Conservation (phyloP, 257 asterid species). For the Vinca minor region DNA sequence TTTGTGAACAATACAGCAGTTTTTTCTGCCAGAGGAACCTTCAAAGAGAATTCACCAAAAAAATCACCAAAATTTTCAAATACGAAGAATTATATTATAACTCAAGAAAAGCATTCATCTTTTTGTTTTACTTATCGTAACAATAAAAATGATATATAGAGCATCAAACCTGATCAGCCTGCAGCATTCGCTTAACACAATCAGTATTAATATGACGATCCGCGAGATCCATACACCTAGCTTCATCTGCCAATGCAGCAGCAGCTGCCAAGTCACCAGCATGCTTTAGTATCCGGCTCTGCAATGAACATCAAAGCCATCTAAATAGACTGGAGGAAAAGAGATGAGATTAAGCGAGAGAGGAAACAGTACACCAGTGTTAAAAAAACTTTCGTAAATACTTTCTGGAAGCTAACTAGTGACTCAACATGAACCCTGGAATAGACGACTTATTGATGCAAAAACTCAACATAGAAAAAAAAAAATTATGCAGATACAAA, state of each 20-base stretch:
- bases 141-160: slow-evolving; percentile 3
- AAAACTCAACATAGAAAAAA: no score
- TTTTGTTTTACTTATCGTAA: not conserved
- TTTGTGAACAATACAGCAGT: slow-evolving; percentile 90
- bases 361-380: not conserved
- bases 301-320: slow-evolving; percentile 22
- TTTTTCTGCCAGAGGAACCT: slow-evolving; percentile 90
- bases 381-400: not conserved
- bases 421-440: not conserved
- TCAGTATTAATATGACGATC: slow-evolving; percentile 95
- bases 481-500: no score
- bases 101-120: not conserved
- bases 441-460: not conserved
- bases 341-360: no score
- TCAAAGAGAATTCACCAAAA: slow-evolving; percentile 18
- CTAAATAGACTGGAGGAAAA: not conserved
- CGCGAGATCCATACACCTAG: slow-evolving; percentile 98
- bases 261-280: slow-evolving; percentile 88
- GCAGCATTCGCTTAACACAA: slow-evolving; percentile 96
- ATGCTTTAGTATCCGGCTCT: slow-evolving; percentile 96
- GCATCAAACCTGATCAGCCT: slow-evolving; percentile 82
- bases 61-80: not conserved
- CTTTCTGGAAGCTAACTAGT: not conserved
- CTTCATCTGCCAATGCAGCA: slow-evolving; percentile 96
- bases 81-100: not conserved